A percentile compares a stretch with the other conserved stretches of the same genome.
These are phyloP conservation scores for Harringtonia aguacate DNA, from an alignment of 2,329 filamentous ascomycete genomes.

Conservation along the genomic window DNA sequence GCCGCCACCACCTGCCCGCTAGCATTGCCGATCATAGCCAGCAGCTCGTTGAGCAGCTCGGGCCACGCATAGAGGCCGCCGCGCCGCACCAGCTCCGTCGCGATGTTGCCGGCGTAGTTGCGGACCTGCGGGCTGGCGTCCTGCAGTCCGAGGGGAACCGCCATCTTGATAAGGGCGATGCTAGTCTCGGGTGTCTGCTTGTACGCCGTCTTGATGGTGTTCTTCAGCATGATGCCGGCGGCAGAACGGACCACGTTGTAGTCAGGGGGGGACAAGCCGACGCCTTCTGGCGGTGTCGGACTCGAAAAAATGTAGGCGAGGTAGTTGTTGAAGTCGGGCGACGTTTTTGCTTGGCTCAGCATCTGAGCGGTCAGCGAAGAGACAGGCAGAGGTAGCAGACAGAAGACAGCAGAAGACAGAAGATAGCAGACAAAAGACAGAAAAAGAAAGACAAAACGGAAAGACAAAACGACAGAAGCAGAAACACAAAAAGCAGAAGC, in stretches of 20 bases:
- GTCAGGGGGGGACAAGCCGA: slow-evolving; percentile 47
- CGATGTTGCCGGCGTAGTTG: slow-evolving; percentile 83
- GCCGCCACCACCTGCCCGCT: slow-evolving; percentile 55
- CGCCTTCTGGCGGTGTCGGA: slow-evolving; percentile 46
- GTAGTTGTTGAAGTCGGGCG: slow-evolving; percentile 95
- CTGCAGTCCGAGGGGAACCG: slow-evolving; percentile 68
- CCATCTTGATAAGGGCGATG: slow-evolving; percentile 66
- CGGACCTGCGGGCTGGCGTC: slow-evolving; percentile 76
- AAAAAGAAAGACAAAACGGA: not conserved
- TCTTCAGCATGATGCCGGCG: slow-evolving; percentile 91
- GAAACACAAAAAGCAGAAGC: not conserved
- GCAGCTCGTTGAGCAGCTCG: slow-evolving; percentile 72
- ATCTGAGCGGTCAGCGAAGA: slow-evolving; percentile 47
- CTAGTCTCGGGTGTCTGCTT: slow-evolving; percentile 65
- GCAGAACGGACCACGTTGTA: slow-evolving; percentile 74
- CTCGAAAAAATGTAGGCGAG: slow-evolving; percentile 83
- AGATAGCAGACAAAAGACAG: not conserved
- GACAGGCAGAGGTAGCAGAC: not conserved
- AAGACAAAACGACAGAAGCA: not conserved
- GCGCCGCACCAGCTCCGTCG: slow-evolving; percentile 78
- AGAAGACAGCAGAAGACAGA: too few relatives aligned
- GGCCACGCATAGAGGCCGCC: slow-evolving; percentile 88
- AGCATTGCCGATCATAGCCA: slow-evolving; percentile 67
- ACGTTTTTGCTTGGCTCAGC: slow-evolving; percentile 78
- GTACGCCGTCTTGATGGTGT: slow-evolving; percentile 70